Evolutionary conservation across 805 yeast species (phyloP), one percentile per base, ranked within the genome.

Genomic region (Cyberlindnera veronae): DNA sequence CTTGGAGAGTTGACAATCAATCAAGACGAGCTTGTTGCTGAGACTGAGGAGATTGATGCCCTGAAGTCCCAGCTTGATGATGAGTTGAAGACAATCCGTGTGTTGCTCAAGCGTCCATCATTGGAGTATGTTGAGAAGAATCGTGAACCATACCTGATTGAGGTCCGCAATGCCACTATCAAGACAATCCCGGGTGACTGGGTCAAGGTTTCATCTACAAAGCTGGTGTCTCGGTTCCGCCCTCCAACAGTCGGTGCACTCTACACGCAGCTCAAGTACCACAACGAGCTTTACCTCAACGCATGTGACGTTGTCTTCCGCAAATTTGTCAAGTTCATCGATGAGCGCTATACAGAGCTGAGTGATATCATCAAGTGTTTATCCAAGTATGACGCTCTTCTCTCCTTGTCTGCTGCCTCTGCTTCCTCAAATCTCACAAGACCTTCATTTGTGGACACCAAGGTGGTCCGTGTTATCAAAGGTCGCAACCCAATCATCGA

Each of bases 401-500:
- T 80, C 11, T 81, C 95, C 0, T 79, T 91, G 55, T 79, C 95
- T 0, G 62, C 68, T 0, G 64, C 88, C 8, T 84, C 97, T 0
- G 59, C 64, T 11, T 93, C 84, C 46, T 71, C 72, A 37, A 64
- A 74, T 26, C 69, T 89, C 39, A 76, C 74, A 0, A 64, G 87
- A 40, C 99, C 99, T 0, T 62, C 51, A 6, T 65, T 91, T 27
- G 73, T 74, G 19, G 65, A 74, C 10, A 62, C 76, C 2, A 67
- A 70, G 1, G 62, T 58, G 18, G 66, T 83, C 7, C 64, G 71
- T 1, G 71, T 89, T 7, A 55, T 58, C 2, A 74, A 71, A 0
- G 97, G 97, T 0, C 69, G 96, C 18, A 97, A 93, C 60, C 63
- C 87, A n/a, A 87, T 88, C 19, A 96, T 91, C 5, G 97, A 90